Conservation (phyloP, 1,284 basidiomycete genomes). For the Sanghuangporus weigelae region DNA sequence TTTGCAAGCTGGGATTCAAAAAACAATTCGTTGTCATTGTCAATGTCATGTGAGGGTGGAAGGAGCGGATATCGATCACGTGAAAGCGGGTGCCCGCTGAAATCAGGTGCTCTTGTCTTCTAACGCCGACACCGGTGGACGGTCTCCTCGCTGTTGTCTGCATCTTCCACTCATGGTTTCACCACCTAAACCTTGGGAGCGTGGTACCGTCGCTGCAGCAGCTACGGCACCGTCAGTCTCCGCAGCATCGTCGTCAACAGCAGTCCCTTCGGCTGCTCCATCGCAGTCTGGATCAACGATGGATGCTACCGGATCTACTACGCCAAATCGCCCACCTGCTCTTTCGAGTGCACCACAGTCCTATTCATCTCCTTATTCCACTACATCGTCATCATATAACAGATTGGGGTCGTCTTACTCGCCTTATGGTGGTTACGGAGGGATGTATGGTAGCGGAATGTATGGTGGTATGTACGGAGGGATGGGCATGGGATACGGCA, state of each 20-base stretch:
- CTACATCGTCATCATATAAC: constrained; percentile 30
- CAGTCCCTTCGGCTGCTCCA: constrained; percentile 20
- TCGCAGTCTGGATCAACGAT: constrained; percentile 25
- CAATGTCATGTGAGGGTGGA: background rate
- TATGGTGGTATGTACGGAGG: constrained; percentile 38
- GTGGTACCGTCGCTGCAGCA: constrained; percentile 37
- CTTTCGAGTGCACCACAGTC: constrained; percentile 27
- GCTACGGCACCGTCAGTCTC: constrained; percentile 25
- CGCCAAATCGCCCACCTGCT: constrained; percentile 40
- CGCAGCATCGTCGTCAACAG: constrained; percentile 23
- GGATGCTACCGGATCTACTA: constrained; percentile 32
- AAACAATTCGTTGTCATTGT: too few relatives aligned
- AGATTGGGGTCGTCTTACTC: constrained; percentile 25
- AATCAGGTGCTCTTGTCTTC: constrained; percentile 1
- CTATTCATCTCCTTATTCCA: constrained; percentile 33
- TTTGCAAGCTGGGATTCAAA: too few relatives aligned
- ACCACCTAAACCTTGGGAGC: constrained; percentile 85
- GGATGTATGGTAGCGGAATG: constrained; percentile 38
- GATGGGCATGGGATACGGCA: constrained; percentile 33
- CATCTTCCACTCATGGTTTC: constrained; percentile 50
- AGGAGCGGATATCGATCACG: background rate
- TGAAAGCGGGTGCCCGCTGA: background rate
- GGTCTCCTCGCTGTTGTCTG: background rate
- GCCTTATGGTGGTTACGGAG: constrained; percentile 34
- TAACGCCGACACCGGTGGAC: background rate